Conservation (phyloP, 805 yeast species). For the Kuraishia hungarica region DNA sequence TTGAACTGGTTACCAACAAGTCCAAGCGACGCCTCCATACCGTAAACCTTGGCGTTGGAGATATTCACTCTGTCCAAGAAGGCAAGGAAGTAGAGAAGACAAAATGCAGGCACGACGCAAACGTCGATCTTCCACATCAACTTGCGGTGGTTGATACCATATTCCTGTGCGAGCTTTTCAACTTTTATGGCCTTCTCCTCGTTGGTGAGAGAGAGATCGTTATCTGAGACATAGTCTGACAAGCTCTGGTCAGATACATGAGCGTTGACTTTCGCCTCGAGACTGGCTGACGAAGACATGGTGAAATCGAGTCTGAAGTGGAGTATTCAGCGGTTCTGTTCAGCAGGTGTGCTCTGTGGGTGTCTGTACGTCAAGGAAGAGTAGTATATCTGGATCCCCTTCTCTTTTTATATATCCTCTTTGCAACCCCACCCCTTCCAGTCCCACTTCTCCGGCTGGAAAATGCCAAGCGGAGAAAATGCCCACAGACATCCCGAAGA, state of each 20-base stretch:
- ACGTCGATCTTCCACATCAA: constrained; percentile 59
- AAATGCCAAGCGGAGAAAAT: background rate
- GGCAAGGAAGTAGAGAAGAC: constrained; percentile 65
- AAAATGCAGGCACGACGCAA: constrained; percentile 70
- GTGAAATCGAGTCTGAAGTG: too few relatives aligned
- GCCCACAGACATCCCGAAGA: background rate
- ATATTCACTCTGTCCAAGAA: constrained; percentile 79
- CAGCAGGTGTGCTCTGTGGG: too few relatives aligned
- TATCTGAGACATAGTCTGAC: background rate
- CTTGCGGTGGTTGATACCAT: constrained; percentile 43
- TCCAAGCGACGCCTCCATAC: constrained; percentile 46
- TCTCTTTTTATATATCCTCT: background rate
- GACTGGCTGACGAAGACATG: background rate
- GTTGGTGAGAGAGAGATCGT: constrained; percentile 11
- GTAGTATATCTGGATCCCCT: background rate
- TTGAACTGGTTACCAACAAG: constrained; percentile 54
- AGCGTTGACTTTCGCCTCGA: background rate
- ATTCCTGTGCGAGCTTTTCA: constrained; percentile 29
- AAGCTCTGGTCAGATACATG: background rate
- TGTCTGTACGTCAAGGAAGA: too few relatives aligned
- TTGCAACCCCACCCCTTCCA: background rate
- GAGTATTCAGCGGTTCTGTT: too few relatives aligned
- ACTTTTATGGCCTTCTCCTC: constrained; percentile 19
- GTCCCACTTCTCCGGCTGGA: background rate
- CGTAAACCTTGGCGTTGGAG: constrained; percentile 72